These are phyloP conservation scores for Ballota nigra DNA, from an alignment of 257 asterid species.

Conservation along the genomic window DNA sequence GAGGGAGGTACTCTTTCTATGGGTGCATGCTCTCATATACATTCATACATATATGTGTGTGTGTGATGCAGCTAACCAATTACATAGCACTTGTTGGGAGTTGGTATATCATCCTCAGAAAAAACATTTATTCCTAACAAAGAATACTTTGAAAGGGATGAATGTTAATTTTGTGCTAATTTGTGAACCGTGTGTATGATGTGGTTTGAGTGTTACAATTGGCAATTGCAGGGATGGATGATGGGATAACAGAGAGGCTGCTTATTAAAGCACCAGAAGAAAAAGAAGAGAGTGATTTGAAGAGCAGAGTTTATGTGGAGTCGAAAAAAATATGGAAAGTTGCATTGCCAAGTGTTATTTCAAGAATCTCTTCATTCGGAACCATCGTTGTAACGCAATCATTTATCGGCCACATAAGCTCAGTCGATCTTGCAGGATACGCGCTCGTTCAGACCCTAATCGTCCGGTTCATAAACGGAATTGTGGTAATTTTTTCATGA, in stretches of 20 bases:
- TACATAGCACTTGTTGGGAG: neutral
- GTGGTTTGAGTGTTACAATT: neutral
- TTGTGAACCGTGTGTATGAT: too few species aligned
- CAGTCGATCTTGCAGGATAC: neutral
- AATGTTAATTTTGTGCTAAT: too few species aligned
- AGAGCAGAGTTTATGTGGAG: neutral
- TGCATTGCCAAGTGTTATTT: neutral
- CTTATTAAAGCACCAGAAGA: neutral
- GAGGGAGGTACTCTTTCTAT: neutral
- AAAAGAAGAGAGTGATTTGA: neutral
- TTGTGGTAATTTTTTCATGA: neutral
- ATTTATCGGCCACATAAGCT: neutral
- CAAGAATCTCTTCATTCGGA: constrained; percentile 4
- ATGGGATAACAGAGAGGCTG: neutral
- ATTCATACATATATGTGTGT: neutral
- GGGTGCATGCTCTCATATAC: neutral
- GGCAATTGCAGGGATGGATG: neutral
- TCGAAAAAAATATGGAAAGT: constrained; percentile 2
- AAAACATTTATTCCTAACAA: neutral
- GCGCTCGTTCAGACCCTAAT: constrained; percentile 4
- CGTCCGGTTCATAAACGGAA: neutral
- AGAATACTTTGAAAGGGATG: too few species aligned
- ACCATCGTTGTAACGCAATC: neutral
- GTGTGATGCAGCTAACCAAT: neutral
- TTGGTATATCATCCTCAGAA: too few species aligned